Evolutionary conservation across 176 grass and related monocot genomes (phyloP).

Genomic region (Dactylis glomerata): DNA sequence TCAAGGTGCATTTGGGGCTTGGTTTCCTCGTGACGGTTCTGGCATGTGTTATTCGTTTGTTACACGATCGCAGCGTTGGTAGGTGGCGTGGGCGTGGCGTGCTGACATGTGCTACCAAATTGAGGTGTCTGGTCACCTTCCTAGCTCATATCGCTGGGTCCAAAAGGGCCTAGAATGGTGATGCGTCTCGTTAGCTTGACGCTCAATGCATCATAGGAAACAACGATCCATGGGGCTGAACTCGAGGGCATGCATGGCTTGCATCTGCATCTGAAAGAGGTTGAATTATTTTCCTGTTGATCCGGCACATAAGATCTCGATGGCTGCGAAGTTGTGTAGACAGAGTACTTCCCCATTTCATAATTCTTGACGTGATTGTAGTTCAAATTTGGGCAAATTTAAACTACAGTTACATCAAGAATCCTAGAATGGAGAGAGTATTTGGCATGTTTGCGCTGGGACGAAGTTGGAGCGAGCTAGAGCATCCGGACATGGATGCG

Average conservation of each 20-base stretch:
- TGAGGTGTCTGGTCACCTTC: conserved; percentile 44
- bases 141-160: not conserved
- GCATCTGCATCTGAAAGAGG: too few species aligned
- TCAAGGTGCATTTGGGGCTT: not conserved
- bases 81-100: not conserved
- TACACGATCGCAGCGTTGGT: conserved; percentile 28
- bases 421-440: too few species aligned
- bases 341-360: too few species aligned
- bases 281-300: too few species aligned
- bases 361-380: too few species aligned
- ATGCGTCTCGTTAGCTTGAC: conserved; percentile 20
- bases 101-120: conserved; percentile 20
- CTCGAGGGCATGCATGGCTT: not conserved
- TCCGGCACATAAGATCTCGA: too few species aligned
- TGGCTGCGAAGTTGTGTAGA: too few species aligned
- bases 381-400: too few species aligned
- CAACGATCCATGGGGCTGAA: not conserved
- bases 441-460: too few species aligned
- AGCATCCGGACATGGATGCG: too few species aligned
- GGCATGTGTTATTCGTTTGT: not conserved
- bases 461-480: too few species aligned
- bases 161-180: not conserved
- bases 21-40: conserved; percentile 30
- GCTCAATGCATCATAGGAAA: not conserved
- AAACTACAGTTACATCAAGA: too few species aligned